Evolutionary conservation across 371 early-diverging fungal species (phyloP).

Genomic region (Circinella minor): DNA sequence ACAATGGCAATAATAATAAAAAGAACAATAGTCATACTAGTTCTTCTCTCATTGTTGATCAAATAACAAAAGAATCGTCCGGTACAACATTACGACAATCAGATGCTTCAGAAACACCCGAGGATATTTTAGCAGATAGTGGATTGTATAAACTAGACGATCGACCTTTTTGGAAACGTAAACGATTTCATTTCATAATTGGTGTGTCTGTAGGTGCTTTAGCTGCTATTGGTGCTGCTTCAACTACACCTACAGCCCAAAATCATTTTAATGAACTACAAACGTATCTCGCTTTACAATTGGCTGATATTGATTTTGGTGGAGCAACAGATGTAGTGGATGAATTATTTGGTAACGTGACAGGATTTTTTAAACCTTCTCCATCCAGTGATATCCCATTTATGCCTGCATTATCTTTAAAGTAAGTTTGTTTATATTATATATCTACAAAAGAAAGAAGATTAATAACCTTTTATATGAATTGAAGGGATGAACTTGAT

Average conservation of each 20-base stretch:
- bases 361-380: slow-evolving; percentile 55
- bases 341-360: slow-evolving; percentile 70
- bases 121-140: slow-evolving; percentile 36
- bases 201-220: slow-evolving; percentile 36
- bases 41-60: background rate
- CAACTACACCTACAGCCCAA: slow-evolving; percentile 46
- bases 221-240: slow-evolving; percentile 28
- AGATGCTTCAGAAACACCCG: slow-evolving; percentile 13
- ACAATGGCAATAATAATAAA: too few species aligned
- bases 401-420: slow-evolving; percentile 52
- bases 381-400: slow-evolving; percentile 53
- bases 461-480: background rate
- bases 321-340: slow-evolving; percentile 63
- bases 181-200: slow-evolving; percentile 45
- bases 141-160: slow-evolving; percentile 15
- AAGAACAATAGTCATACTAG: too few species aligned
- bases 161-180: slow-evolving; percentile 38
- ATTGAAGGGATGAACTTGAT: slow-evolving; percentile 33
- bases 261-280: slow-evolving; percentile 42
- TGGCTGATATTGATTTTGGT: slow-evolving; percentile 69
- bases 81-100: background rate
- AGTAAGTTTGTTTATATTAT: slow-evolving; percentile 19
- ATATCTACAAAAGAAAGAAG: background rate
- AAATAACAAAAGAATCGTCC: background rate
- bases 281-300: slow-evolving; percentile 41